Conservation (phyloP, 495 filamentous ascomycete species). For the Melanomma pulvis-pyrius region DNA sequence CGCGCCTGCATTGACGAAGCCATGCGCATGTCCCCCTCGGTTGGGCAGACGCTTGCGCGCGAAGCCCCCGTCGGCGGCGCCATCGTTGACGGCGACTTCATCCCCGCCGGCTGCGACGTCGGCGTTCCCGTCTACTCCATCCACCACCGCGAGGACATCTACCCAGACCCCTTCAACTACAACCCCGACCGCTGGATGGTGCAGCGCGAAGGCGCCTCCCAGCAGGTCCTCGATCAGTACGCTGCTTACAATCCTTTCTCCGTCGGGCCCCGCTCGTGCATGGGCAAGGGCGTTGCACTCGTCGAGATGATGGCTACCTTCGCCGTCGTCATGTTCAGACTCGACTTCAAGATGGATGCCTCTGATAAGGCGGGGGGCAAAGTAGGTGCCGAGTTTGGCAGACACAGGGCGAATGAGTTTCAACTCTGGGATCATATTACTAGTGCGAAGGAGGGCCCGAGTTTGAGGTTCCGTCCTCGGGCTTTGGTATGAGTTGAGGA, state of each 20-base stretch:
- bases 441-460: conserved; percentile 16
- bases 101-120: conserved; percentile 39
- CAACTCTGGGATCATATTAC: conserved; percentile 27
- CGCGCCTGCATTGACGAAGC: conserved; percentile 46
- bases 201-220: neutral
- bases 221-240: conserved; percentile 40
- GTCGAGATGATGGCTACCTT: conserved; percentile 27
- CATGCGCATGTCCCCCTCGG: conserved; percentile 53
- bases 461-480: conserved; percentile 10
- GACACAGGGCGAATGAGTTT: conserved; percentile 22
- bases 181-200: conserved; percentile 40
- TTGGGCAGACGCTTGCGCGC: neutral
- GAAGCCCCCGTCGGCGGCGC: conserved; percentile 14
- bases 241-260: conserved; percentile 22
- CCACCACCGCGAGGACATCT: conserved; percentile 41
- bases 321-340: conserved; percentile 15
- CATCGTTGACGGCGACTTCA: conserved; percentile 29
- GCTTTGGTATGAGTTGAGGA: neutral
- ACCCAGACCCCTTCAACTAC: conserved; percentile 35
- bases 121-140: conserved; percentile 39
- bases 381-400: conserved; percentile 9
- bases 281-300: conserved; percentile 22
- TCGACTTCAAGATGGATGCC: conserved; percentile 20
- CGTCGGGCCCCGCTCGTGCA: conserved; percentile 17
- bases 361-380: conserved; percentile 4